These are phyloP conservation scores for Salix viminalis DNA, from an alignment of 345 rosid genomes.

Conservation along the genomic window DNA sequence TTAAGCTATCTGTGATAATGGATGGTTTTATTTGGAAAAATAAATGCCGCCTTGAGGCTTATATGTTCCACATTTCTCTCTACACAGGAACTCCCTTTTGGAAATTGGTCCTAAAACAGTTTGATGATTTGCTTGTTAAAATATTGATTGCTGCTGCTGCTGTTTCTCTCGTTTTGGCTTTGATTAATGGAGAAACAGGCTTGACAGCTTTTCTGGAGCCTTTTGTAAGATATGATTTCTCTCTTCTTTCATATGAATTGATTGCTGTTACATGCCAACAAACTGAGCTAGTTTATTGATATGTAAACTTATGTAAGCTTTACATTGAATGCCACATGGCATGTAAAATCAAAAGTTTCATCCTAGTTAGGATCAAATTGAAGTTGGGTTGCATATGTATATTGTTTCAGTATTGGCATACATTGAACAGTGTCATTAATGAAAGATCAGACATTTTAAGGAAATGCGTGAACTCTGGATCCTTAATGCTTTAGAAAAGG, in stretches of 20 bases:
- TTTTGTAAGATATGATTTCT: slow-evolving; percentile 60
- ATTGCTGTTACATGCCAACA: background rate
- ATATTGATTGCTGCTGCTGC: slow-evolving; percentile 91
- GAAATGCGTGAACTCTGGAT: background rate
- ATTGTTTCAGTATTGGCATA: background rate
- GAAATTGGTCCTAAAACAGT: slow-evolving; percentile 95
- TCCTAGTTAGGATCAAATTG: background rate
- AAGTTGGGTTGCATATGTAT: background rate
- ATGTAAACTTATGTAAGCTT: background rate
- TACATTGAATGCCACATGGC: background rate
- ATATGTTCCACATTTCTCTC: slow-evolving; percentile 18
- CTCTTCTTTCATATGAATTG: slow-evolving; percentile 14
- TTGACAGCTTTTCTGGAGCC: slow-evolving; percentile 96
- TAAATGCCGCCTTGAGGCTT: slow-evolving; percentile 1
- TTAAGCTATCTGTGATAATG: background rate
- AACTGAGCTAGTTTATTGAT: background rate
- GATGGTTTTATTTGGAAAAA: background rate
- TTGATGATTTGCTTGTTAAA: slow-evolving; percentile 97
- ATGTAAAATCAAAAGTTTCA: background rate
- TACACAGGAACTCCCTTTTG: slow-evolving; percentile 88
- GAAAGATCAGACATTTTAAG: background rate
- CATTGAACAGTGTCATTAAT: background rate
- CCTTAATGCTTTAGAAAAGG: background rate
- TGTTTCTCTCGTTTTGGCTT: slow-evolving; percentile 80
- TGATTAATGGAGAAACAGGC: slow-evolving; percentile 95